Percentiles rank a stretch among this genome's conserved stretches.
These are phyloP conservation scores for Phylloporus arenicola DNA, from an alignment of 768 basidiomycete genomes.

Conservation along the genomic window DNA sequence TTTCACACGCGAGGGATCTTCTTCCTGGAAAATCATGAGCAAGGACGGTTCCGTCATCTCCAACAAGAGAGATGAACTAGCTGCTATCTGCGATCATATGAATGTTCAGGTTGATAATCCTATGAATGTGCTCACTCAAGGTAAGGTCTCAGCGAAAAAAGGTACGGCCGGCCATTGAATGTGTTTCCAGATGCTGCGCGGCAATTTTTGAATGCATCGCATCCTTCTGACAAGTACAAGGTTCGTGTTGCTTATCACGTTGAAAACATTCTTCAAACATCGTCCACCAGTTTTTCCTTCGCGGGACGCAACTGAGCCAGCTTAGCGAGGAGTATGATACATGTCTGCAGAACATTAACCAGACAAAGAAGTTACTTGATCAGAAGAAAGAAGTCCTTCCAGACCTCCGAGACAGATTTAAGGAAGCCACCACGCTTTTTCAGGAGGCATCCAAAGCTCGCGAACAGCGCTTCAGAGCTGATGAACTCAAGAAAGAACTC, in stretches of 20 bases:
- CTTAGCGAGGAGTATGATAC: conserved; percentile 82
- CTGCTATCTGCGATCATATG: conserved; percentile 90
- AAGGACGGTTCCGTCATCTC: conserved; percentile 62
- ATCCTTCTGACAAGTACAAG: conserved; percentile 83
- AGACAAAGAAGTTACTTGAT: conserved; percentile 57
- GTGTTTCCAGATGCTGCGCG: conserved; percentile 31
- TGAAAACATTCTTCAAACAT: neutral
- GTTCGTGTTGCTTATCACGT: conserved; percentile 35
- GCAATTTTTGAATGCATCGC: conserved; percentile 81
- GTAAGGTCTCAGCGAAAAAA: conserved; percentile 26
- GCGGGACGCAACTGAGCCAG: conserved; percentile 86
- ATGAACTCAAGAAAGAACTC: conserved; percentile 71
- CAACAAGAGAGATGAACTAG: conserved; percentile 77
- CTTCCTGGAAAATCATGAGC: conserved; percentile 78
- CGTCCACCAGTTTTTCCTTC: conserved; percentile 75
- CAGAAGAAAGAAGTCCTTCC: conserved; percentile 76
- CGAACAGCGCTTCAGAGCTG: conserved; percentile 60
- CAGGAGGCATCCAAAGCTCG: conserved; percentile 72
- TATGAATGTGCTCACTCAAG: conserved; percentile 90
- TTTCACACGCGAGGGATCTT: conserved; percentile 71
- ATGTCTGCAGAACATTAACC: conserved; percentile 66
- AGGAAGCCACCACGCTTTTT: conserved; percentile 54
- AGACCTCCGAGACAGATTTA: conserved; percentile 57
- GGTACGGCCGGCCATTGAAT: neutral
- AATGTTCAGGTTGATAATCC: conserved; percentile 97